Percentiles rank a stretch among this genome's conserved stretches.
These are phyloP conservation scores for Potentilla sterilis DNA, from an alignment of 306 rosid species.

Conservation along the genomic window DNA sequence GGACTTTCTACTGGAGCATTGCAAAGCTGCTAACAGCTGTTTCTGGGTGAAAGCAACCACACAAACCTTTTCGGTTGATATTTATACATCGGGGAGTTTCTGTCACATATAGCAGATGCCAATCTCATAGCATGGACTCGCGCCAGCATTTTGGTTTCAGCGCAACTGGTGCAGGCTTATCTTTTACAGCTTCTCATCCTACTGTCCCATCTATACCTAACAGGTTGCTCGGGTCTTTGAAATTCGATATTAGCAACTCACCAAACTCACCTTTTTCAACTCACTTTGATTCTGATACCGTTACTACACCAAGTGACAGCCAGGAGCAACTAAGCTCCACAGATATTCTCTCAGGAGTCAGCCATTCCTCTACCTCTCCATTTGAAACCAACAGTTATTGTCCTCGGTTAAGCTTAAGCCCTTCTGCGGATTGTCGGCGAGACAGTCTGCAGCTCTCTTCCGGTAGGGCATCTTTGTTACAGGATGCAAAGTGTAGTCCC, in stretches of 20 bases:
- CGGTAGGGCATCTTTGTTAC: conserved; percentile 27
- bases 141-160: conserved; percentile 54
- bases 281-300: conserved; percentile 57
- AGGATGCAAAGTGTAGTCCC: conserved; percentile 43
- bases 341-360: conserved; percentile 54
- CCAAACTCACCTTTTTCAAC: conserved; percentile 59
- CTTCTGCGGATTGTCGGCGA: conserved; percentile 33
- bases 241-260: conserved; percentile 58
- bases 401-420: conserved; percentile 33
- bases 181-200: conserved; percentile 54
- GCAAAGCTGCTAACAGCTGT: not conserved
- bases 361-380: conserved; percentile 52
- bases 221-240: conserved; percentile 58
- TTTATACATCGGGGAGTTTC: not conserved
- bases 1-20: not conserved
- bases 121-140: conserved; percentile 66
- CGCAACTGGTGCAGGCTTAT: conserved; percentile 49
- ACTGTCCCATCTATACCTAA: conserved; percentile 51
- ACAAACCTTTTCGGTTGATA: conserved; percentile 24
- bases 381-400: conserved; percentile 47
- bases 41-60: not conserved
- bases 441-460: conserved; percentile 44
- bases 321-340: conserved; percentile 62
- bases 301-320: conserved; percentile 52
- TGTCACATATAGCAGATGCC: conserved; percentile 39